Percentiles rank a stretch among this genome's conserved stretches.
Conservation (phyloP, 768 basidiomycete species). For the Pleurotus tuoliensis region DNA sequence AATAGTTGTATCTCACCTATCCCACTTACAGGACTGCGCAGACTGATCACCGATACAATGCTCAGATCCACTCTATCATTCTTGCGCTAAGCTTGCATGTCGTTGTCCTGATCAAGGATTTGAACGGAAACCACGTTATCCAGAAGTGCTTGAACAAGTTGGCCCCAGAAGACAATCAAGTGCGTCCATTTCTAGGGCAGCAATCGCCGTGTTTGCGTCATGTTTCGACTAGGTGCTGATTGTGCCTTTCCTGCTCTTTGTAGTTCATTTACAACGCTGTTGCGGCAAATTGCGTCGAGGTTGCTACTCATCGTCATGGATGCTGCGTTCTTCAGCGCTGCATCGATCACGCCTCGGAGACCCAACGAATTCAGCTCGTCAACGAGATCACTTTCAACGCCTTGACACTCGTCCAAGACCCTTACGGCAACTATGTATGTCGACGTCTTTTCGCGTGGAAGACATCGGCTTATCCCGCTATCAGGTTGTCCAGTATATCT, state of each 20-base stretch:
- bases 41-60: slow-evolving; percentile 80
- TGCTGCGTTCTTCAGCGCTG: slow-evolving; percentile 98
- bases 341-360: slow-evolving; percentile 96
- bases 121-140: slow-evolving; percentile 96
- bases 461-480: slow-evolving; percentile 5
- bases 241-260: not conserved
- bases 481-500: slow-evolving; percentile 96
- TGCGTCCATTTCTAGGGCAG: slow-evolving; percentile 20
- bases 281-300: slow-evolving; percentile 97
- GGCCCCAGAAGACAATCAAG: slow-evolving; percentile 98
- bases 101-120: slow-evolving; percentile 97
- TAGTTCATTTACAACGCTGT: slow-evolving; percentile 99
- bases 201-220: too few relatives aligned
- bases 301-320: slow-evolving; percentile 95
- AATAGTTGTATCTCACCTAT: slow-evolving; percentile 29
- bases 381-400: slow-evolving; percentile 99
- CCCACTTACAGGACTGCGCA: slow-evolving; percentile 53
- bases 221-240: not conserved
- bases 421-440: slow-evolving; percentile 87
- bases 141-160: slow-evolving; percentile 99
- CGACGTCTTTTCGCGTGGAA: not conserved
- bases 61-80: slow-evolving; percentile 95
- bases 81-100: slow-evolving; percentile 95
- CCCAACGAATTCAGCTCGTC: slow-evolving; percentile 92
- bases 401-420: slow-evolving; percentile 95